Percentiles rank a stretch among this genome's conserved stretches.
phyloP scores from a whole-genome alignment of 805 yeast species.

The Spathaspora arborariae region DNA sequence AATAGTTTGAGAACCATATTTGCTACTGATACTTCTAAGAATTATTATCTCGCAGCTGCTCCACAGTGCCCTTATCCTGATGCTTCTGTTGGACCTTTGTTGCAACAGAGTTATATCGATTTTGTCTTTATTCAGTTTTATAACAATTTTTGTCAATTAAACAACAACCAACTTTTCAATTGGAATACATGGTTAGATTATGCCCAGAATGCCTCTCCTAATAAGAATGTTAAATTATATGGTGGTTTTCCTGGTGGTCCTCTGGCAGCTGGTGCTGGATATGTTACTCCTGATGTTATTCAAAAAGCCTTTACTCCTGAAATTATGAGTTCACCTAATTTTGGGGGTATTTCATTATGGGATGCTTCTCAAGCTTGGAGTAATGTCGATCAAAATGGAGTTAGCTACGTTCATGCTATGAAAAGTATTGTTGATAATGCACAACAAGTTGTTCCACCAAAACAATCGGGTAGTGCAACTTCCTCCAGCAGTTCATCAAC shows the following conservation, averaged over 20 bases:
- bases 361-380: constrained; percentile 59
- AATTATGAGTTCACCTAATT: constrained; percentile 19
- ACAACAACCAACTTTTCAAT: constrained; percentile 28
- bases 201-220: constrained; percentile 27
- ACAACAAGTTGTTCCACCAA: constrained; percentile 3
- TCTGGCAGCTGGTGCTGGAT: constrained; percentile 34
- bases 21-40: constrained; percentile 23
- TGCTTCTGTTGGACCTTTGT: constrained; percentile 30
- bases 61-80: constrained; percentile 41
- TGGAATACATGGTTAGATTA: constrained; percentile 33
- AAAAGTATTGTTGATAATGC: constrained; percentile 36
- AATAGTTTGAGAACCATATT: constrained; percentile 24
- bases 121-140: constrained; percentile 40
- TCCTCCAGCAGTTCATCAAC: constrained; percentile 3
- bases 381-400: constrained; percentile 18
- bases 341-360: constrained; percentile 83
- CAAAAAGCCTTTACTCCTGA: constrained; percentile 12
- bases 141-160: constrained; percentile 31
- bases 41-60: constrained; percentile 31
- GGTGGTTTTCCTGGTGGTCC: constrained; percentile 34
- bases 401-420: constrained; percentile 30
- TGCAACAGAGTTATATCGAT: constrained; percentile 23
- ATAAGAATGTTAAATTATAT: constrained; percentile 27
- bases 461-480: background rate
- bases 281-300: constrained; percentile 18